Conservation (phyloP, 345 rosid species). For the Eucalyptus urophylla region DNA sequence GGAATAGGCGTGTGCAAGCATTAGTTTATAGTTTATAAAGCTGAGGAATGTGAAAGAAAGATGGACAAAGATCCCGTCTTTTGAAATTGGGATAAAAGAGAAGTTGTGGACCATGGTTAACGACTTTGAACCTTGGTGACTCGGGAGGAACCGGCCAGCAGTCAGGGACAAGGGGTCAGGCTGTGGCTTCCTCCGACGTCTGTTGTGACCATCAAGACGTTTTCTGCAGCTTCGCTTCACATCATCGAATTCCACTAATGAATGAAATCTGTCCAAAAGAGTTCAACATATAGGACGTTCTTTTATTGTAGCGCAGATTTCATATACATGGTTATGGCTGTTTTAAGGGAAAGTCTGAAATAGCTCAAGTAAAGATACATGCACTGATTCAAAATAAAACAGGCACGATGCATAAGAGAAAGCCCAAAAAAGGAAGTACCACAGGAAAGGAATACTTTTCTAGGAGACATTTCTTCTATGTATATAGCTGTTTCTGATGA, state of each 20-base stretch:
- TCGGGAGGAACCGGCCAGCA: constrained; percentile 25
- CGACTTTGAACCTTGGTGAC: constrained; percentile 28
- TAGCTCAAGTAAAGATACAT: background rate
- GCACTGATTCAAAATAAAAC: background rate
- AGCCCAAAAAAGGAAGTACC: background rate
- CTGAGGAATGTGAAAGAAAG: background rate
- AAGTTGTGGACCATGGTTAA: background rate
- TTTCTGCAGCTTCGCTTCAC: constrained; percentile 78
- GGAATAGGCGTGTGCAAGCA: background rate
- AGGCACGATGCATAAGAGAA: background rate
- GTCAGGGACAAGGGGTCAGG: constrained; percentile 27
- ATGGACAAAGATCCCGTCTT: background rate
- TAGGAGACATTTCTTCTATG: background rate
- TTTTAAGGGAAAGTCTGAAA: background rate
- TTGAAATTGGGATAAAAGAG: background rate
- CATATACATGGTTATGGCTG: background rate
- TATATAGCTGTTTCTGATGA: background rate
- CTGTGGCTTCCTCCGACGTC: constrained; percentile 64
- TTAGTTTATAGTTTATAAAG: background rate
- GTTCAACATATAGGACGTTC: background rate
- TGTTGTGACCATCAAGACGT: constrained; percentile 72
- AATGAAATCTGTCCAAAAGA: constrained; percentile 42
- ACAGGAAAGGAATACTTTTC: background rate
- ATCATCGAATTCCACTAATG: constrained; percentile 62
- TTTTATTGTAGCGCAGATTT: background rate